Conservation (phyloP, 1,139 yeast species). For the Lodderomyces orthopsilosis region DNA sequence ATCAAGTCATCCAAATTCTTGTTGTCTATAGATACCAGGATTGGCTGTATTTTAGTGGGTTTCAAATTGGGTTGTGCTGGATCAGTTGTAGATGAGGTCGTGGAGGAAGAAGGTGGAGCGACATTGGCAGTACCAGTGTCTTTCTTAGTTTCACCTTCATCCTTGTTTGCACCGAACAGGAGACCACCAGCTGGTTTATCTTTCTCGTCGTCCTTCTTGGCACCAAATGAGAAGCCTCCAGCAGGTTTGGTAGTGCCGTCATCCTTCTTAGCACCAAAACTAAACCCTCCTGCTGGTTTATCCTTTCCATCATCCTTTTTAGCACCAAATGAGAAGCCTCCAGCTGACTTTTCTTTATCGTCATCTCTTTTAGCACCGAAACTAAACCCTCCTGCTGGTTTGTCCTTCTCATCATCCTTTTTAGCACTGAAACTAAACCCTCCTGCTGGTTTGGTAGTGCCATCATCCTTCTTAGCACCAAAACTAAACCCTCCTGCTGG, state of each 20-base stretch:
- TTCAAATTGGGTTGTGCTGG: constrained; percentile 32
- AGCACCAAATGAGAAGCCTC: constrained; percentile 19
- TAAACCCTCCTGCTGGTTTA: constrained; percentile 15
- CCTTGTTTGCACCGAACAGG: constrained; percentile 26
- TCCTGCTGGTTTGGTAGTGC: constrained; percentile 16
- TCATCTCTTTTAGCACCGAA: constrained; percentile 19
- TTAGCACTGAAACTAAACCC: constrained; percentile 24
- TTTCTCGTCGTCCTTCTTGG: constrained; percentile 18
- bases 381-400: constrained; percentile 14
- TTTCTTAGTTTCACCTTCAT: constrained; percentile 17
- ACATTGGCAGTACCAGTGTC: constrained; percentile 16
- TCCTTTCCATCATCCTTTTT: constrained; percentile 15
- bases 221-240: constrained; percentile 24
- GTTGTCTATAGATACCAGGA: constrained; percentile 79
- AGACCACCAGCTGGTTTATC: constrained; percentile 18
- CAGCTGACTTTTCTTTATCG: constrained; percentile 11
- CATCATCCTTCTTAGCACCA: constrained; percentile 25
- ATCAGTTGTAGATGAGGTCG: constrained; percentile 12
- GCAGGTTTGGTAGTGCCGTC: constrained; percentile 18
- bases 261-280: constrained; percentile 22
- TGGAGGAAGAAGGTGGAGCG: constrained; percentile 14
- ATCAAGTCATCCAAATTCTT: constrained; percentile 91
- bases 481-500: constrained; percentile 18
- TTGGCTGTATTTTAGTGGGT: constrained; percentile 55
- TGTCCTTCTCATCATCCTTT: constrained; percentile 19